Evolutionary conservation across 768 basidiomycete genomes (phyloP), one percentile per base, ranked within the genome.

Genomic region (Tylopilus felleus): DNA sequence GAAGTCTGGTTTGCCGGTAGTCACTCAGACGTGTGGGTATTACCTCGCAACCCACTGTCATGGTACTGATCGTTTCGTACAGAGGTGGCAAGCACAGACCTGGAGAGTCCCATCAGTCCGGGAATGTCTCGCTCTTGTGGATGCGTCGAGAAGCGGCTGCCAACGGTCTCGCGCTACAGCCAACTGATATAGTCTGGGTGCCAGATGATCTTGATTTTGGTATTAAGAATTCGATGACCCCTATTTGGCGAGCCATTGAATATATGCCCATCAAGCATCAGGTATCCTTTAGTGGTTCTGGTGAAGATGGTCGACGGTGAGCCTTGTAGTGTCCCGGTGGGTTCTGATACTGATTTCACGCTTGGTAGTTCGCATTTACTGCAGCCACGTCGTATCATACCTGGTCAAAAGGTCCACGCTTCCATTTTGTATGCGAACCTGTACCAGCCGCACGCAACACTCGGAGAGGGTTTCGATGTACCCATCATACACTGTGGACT

Each of bases 1-100:
- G 84, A 88, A 61, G 85, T 88, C 2, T 86, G 85, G 84, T 86
- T 87, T 63, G 33, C 33, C 33, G 33, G 33, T 4, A 33, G 33
- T 14, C 33, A 33, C 14, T 65, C 64, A 22, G 75, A 76, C 56
- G 61, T 53, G 75, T 73, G 22, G 14, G 61, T 52, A n/a, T 19
- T 16, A 22, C 7, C 39, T 33, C 4, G 2, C 23, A 27, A n/a
- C 1, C 0, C 1, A 2, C 4, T 29, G 16, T 8, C 8, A 3
- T 21, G 17, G 13, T 36, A 12, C 14, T 60, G 17, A 65, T 23
- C 6, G 8, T 17, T 43, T 40, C 19, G 10, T n/a, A 14, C 21
- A 66, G 65, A 2, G 65, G 65, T 22, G 65, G 65, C 10, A 67
- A 19, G 33, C 62, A 56, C 16, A 59, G 58, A 38, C 62, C 65